These are phyloP conservation scores for Oxytropis ochrocephala DNA, from an alignment of 306 rosid species.

Conservation along the genomic window DNA sequence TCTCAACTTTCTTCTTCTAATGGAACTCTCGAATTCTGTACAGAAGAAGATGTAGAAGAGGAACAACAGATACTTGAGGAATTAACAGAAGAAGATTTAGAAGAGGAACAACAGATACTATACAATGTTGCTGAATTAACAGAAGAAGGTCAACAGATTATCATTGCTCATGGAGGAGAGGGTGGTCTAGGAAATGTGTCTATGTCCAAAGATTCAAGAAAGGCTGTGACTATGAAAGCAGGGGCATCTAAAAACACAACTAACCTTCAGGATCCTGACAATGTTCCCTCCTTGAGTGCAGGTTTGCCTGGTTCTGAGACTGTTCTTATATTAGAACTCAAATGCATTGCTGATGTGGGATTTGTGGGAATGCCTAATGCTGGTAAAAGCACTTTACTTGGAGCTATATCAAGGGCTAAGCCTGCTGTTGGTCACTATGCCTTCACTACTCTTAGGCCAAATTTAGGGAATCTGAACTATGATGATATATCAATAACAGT, in stretches of 20 bases:
- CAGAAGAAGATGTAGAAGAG: slow-evolving; percentile 23
- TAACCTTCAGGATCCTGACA: slow-evolving; percentile 26
- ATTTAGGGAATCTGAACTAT: slow-evolving; percentile 74
- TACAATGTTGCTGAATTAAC: slow-evolving; percentile 73
- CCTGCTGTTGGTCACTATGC: slow-evolving; percentile 83
- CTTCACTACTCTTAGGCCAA: slow-evolving; percentile 89
- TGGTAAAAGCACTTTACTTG: slow-evolving; percentile 91
- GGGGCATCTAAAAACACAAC: slow-evolving; percentile 15
- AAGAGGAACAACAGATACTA: slow-evolving; percentile 39
- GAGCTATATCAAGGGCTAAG: slow-evolving; percentile 82
- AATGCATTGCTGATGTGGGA: slow-evolving; percentile 92
- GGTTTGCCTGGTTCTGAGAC: slow-evolving; percentile 71
- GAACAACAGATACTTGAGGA: slow-evolving; percentile 59
- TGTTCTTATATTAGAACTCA: slow-evolving; percentile 70
- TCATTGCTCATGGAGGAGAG: slow-evolving; percentile 70
- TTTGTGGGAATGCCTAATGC: slow-evolving; percentile 98
- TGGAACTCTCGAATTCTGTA: slow-evolving; percentile 20
- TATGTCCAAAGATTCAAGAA: slow-evolving; percentile 37
- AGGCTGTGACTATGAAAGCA: slow-evolving; percentile 16
- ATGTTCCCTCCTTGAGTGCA: slow-evolving; percentile 28
- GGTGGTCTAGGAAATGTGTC: slow-evolving; percentile 70
- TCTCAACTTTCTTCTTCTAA: slow-evolving; percentile 25
- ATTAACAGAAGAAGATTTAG: slow-evolving; percentile 59
- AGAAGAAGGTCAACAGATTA: slow-evolving; percentile 58
- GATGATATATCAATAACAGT: slow-evolving; percentile 83